These are phyloP conservation scores for Plasmodiophora brassicae DNA, from an alignment of 208 protist genomes.

Conservation along the genomic window DNA sequence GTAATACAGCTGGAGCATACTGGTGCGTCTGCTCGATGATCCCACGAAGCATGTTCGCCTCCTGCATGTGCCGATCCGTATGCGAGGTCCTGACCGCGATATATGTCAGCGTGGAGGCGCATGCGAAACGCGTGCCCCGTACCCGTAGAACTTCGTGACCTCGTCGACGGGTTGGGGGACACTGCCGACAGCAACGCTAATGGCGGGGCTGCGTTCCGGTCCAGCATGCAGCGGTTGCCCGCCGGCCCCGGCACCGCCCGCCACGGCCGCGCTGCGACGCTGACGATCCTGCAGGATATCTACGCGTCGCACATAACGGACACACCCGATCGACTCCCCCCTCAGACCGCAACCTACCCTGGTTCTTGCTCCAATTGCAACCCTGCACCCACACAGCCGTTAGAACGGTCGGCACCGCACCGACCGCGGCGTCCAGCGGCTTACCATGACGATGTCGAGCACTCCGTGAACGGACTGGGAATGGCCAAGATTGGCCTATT, in stretches of 20 bases:
- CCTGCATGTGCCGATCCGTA: neutral
- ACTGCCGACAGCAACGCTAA: too few relatives aligned
- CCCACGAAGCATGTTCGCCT: neutral
- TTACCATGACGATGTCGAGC: too few relatives aligned
- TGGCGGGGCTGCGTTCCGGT: too few relatives aligned
- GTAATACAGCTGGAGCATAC: neutral
- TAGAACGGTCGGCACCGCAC: too few relatives aligned
- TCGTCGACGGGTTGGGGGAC: neutral
- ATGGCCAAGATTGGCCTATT: too few relatives aligned
- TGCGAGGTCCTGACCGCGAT: neutral
- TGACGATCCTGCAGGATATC: neutral
- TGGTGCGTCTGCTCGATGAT: neutral
- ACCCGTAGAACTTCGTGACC: neutral
- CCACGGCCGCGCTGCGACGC: neutral
- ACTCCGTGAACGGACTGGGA: too few relatives aligned
- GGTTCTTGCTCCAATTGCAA: slow-evolving; percentile 3
- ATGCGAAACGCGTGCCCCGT: neutral
- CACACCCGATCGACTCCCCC: neutral
- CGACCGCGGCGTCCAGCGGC: too few relatives aligned
- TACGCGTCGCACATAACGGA: neutral
- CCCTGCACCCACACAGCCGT: too few relatives aligned
- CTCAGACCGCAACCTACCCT: neutral
- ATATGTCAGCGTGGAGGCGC: neutral
- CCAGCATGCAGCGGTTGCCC: too few relatives aligned
- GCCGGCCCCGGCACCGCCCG: neutral